phyloP scores from a whole-genome alignment of 2,329 filamentous ascomycete species.

The Beauveria varroae region DNA sequence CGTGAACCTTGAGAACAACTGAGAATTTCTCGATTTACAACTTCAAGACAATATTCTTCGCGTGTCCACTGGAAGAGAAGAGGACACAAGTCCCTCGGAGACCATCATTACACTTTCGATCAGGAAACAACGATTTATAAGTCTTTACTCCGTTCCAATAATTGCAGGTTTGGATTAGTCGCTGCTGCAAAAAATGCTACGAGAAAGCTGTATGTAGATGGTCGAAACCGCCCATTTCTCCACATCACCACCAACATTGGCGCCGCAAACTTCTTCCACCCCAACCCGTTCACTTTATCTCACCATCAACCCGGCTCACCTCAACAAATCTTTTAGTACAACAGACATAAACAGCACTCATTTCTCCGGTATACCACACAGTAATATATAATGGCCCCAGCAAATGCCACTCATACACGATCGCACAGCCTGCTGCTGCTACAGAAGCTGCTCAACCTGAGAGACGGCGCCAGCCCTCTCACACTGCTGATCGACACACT shows the following conservation, averaged over 20 bases:
- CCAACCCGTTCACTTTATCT: neutral
- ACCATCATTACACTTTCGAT: too few species aligned
- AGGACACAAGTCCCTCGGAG: too few species aligned
- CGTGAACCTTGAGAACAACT: too few species aligned
- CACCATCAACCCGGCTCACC: neutral
- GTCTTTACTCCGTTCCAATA: too few species aligned
- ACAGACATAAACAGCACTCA: too few species aligned
- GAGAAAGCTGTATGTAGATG: neutral
- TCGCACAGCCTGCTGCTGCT: slow-evolving; percentile 81
- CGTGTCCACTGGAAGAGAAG: too few species aligned
- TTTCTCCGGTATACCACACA: too few species aligned
- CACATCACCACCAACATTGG: neutral
- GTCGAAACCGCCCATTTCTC: neutral
- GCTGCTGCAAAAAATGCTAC: neutral
- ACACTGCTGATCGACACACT: slow-evolving; percentile 79
- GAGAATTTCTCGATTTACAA: too few species aligned
- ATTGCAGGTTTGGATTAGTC: neutral
- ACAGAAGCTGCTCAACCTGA: slow-evolving; percentile 70
- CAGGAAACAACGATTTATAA: too few species aligned
- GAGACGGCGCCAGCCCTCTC: slow-evolving; percentile 76
- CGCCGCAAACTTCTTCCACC: neutral
- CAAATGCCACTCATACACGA: slow-evolving; percentile 58
- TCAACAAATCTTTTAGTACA: too few species aligned
- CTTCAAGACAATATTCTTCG: too few species aligned
- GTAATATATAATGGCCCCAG: slow-evolving; percentile 41